Evolutionary conservation across 1,139 yeast species (phyloP).

Genomic region (Geotrichum bryndzae): DNA sequence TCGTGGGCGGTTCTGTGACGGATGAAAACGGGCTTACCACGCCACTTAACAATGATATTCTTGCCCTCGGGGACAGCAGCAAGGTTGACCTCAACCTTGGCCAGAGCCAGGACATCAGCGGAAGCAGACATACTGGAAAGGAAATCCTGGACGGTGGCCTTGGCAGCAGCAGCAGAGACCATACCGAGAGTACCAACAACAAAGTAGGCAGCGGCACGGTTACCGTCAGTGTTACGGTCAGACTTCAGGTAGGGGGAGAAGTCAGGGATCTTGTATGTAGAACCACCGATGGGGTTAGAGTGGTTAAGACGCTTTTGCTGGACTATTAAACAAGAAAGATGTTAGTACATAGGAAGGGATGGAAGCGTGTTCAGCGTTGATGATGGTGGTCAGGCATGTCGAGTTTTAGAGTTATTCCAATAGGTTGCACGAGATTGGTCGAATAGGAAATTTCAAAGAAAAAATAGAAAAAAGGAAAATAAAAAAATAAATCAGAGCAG

Average conservation of each 20-base stretch:
- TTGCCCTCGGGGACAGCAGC: slow-evolving; percentile 95
- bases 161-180: slow-evolving; percentile 92
- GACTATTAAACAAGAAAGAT: slow-evolving; percentile 8
- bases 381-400: slow-evolving; percentile 10
- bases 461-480: background rate
- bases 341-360: background rate
- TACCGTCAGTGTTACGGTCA: slow-evolving; percentile 58
- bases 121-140: slow-evolving; percentile 93
- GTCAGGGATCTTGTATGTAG: slow-evolving; percentile 91
- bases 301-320: slow-evolving; percentile 24
- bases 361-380: no score
- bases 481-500: background rate
- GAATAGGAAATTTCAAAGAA: background rate
- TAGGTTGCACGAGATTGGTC: slow-evolving; percentile 9
- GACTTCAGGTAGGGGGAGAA: slow-evolving; percentile 76
- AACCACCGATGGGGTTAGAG: slow-evolving; percentile 39
- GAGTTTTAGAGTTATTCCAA: slow-evolving; percentile 1
- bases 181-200: slow-evolving; percentile 97
- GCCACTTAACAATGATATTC: slow-evolving; percentile 98
- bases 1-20: slow-evolving; percentile 96
- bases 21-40: slow-evolving; percentile 98
- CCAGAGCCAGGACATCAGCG: slow-evolving; percentile 98
- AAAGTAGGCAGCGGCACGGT: slow-evolving; percentile 88
- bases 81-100: slow-evolving; percentile 96
- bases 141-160: slow-evolving; percentile 95